Evolutionary conservation across 257 asterid genomes (phyloP).

Genomic region (Ocimum tenuiflorum): DNA sequence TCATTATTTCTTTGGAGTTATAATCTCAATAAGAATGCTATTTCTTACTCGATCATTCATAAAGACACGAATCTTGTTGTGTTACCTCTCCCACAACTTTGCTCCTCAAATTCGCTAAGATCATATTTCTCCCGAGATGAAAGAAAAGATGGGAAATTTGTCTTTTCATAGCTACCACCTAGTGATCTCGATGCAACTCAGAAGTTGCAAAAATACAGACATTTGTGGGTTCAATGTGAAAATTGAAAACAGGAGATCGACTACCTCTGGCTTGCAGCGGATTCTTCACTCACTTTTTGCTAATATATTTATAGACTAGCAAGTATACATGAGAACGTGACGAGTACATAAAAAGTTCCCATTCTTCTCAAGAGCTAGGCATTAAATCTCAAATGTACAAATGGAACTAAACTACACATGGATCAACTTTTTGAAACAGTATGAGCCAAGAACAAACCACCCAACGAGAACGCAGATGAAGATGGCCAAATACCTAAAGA

Average conservation of each 20-base stretch:
- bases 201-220: too few relatives aligned
- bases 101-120: too few relatives aligned
- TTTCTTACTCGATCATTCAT: not conserved
- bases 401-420: conserved; percentile 35
- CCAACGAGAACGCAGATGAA: conserved; percentile 55
- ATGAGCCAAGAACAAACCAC: conserved; percentile 79
- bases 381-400: conserved; percentile 14
- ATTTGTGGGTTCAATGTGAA: too few relatives aligned
- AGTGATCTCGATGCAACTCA: too few relatives aligned
- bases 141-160: too few relatives aligned
- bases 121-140: too few relatives aligned
- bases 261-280: not conserved
- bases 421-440: conserved; percentile 59
- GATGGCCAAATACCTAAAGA: conserved; percentile 45
- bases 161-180: too few relatives aligned
- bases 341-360: not conserved
- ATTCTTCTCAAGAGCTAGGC: not conserved
- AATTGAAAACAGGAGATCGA: too few relatives aligned
- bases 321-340: not conserved
- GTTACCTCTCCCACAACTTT: too few relatives aligned
- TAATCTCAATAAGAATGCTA: not conserved
- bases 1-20: not conserved
- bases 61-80: not conserved
- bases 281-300: not conserved
- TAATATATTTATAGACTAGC: not conserved